Evolutionary conservation across 176 grass and related monocot species (phyloP).

Genomic region (Oryza glaberrima): DNA sequence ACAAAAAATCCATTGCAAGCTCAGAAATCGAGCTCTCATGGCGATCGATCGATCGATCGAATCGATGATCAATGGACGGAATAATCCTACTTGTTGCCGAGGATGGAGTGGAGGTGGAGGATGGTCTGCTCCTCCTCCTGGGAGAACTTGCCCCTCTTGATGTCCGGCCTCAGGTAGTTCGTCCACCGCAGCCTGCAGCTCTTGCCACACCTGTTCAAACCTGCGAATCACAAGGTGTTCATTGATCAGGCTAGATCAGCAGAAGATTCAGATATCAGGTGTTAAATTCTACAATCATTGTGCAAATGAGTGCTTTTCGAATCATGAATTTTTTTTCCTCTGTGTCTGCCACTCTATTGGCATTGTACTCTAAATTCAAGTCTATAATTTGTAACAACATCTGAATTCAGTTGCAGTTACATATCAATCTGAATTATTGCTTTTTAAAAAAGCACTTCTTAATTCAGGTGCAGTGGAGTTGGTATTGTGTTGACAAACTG

Average conservation of each 20-base stretch:
- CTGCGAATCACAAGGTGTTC: slow-evolving; percentile 42
- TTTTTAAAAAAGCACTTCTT: not conserved
- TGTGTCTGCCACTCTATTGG: not conserved
- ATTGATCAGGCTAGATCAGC: not conserved
- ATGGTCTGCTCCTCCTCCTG: slow-evolving; percentile 80
- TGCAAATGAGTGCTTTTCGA: not conserved
- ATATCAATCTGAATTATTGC: not conserved
- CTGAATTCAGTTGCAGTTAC: not conserved
- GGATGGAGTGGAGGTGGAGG: slow-evolving; percentile 71
- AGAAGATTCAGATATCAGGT: not conserved
- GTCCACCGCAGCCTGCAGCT: slow-evolving; percentile 89
- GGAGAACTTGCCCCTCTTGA: slow-evolving; percentile 86
- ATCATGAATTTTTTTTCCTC: not conserved
- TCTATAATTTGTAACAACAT: not conserved
- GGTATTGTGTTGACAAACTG: not conserved
- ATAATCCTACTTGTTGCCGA: slow-evolving; percentile 71
- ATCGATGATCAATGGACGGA: not conserved
- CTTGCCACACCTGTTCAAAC: slow-evolving; percentile 82
- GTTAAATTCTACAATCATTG: not conserved
- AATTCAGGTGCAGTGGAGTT: not conserved
- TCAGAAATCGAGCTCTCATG: not conserved
- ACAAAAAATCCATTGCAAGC: slow-evolving; percentile 9
- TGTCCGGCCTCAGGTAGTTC: slow-evolving; percentile 89
- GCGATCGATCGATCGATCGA: not conserved
- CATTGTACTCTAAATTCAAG: not conserved